Base-by-base conservation (phyloP, 2,329 filamentous ascomycete species). In the Apiospora hydei region DNA sequence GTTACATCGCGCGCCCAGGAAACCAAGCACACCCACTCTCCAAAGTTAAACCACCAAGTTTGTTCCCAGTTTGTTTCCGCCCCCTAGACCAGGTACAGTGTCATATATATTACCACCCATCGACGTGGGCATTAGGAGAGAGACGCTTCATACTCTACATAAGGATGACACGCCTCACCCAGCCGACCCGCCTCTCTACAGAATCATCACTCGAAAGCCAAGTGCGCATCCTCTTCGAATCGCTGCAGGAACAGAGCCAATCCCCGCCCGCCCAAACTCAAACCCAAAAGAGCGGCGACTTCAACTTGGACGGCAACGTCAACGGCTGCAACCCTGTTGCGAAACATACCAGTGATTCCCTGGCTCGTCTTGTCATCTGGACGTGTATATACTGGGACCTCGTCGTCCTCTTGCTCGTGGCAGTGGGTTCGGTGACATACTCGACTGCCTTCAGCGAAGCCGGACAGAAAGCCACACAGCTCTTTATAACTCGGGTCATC, bases 211-310 rank as follows among this genome's bases (percentile, higher is more conserved):
- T 34, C 57, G 57, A 64, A 64, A 64, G 57, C 21, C 57, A 64
- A 14, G 21, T 64, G 18, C 57, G 57, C 57, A 64, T 64, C 57
- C 57, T 64, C 34, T 38, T 64, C 2, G 41, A 34, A 64, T 64
- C 57, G 57, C 34, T 64, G 57, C 57, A 64, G 57, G 57, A 64
- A 64, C 57, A 41, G 34, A 64, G 34, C n/a, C 57, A 41, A 41
- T 38, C 10, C 8, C 57, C 18, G 30, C 57, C 18, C 41, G n/a
- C 6, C 57, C 30, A 38, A 38, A 8, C 30, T 34, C 57, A 41
- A 64, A 41, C 57, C 21, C 57, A 64, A 64, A 64, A 41, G 34
- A 41, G 34, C 34, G 53, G 30, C 10, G 18, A 61, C 53, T 13
- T 61, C 53, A n/a, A n/a, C n/a, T n/a, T n/a, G n/a, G 26, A 34